phyloP scores from a whole-genome alignment of 139 green algal species.

The Chlorella sp. region DNA sequence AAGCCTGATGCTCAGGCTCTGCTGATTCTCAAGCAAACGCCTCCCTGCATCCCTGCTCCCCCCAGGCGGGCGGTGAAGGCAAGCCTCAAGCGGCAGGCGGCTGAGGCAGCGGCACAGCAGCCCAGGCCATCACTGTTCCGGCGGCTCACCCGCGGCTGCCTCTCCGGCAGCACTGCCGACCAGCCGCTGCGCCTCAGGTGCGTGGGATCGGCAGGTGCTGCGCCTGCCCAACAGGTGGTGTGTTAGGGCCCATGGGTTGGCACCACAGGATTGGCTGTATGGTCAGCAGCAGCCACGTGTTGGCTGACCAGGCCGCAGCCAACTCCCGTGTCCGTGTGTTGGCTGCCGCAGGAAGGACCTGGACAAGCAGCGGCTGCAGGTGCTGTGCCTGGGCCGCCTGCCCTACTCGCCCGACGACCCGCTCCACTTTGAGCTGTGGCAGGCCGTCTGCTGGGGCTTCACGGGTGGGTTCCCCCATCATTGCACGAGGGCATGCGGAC shows the following conservation, averaged over 20 bases:
- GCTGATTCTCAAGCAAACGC: too few species aligned
- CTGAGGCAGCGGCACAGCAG: neutral
- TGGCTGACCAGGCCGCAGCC: too few species aligned
- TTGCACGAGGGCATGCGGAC: too few species aligned
- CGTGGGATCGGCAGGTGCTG: too few species aligned
- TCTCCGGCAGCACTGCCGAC: neutral
- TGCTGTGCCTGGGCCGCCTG: conserved; percentile 21
- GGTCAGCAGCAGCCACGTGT: too few species aligned
- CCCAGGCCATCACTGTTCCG: neutral
- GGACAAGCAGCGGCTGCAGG: conserved; percentile 11
- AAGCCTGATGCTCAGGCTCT: too few species aligned
- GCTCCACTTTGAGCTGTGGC: conserved; percentile 9
- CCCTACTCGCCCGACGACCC: conserved; percentile 11
- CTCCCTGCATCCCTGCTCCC: neutral
- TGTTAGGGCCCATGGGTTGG: too few species aligned
- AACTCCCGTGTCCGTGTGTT: too few species aligned
- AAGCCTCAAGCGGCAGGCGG: conserved; percentile 4
- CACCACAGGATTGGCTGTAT: too few species aligned
- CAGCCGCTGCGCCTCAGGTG: neutral
- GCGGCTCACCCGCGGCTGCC: neutral
- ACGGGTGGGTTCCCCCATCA: neutral
- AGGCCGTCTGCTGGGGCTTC: conserved; percentile 6
- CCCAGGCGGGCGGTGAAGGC: neutral
- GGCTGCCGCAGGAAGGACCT: neutral
- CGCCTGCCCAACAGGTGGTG: too few species aligned